phyloP scores from a whole-genome alignment of 257 asterid genomes.

The Striga asiatica region DNA sequence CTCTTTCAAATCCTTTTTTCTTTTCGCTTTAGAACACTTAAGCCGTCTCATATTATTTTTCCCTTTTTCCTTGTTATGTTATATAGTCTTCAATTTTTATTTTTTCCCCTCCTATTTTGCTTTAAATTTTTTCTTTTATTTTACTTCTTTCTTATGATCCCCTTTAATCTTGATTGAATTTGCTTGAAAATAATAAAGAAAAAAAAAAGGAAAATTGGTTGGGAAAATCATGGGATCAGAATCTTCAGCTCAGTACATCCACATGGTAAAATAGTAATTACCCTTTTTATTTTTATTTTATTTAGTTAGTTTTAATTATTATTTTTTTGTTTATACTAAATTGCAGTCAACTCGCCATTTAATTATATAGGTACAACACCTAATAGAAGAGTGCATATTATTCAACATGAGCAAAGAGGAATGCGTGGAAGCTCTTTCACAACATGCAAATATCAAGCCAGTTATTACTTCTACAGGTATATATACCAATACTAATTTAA shows the following conservation, averaged over 20 bases:
- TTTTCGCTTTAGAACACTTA: no score
- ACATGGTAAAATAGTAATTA: constrained; percentile 29
- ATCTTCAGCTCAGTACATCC: constrained; percentile 66
- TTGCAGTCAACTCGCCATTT: neutral
- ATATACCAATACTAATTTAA: no score
- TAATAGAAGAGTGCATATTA: constrained; percentile 75
- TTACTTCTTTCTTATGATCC: neutral
- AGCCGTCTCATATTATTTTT: no score
- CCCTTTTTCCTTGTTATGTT: no score
- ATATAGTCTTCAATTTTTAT: no score
- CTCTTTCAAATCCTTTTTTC: neutral
- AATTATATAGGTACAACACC: constrained; percentile 31
- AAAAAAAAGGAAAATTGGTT: no score
- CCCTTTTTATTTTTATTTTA: neutral
- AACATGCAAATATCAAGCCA: constrained; percentile 78
- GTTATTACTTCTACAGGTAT: constrained; percentile 58
- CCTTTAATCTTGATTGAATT: neutral
- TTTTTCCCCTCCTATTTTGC: neutral
- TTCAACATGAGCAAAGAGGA: constrained; percentile 82
- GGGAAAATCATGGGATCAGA: constrained; percentile 41
- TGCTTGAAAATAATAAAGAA: no score
- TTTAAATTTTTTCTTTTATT: neutral
- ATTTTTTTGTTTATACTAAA: neutral
- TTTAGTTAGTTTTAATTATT: neutral
- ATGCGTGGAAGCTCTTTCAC: constrained; percentile 84